Conservation (phyloP, 2,329 filamentous ascomycete species). For the Aspergillus puulaauensis region DNA sequence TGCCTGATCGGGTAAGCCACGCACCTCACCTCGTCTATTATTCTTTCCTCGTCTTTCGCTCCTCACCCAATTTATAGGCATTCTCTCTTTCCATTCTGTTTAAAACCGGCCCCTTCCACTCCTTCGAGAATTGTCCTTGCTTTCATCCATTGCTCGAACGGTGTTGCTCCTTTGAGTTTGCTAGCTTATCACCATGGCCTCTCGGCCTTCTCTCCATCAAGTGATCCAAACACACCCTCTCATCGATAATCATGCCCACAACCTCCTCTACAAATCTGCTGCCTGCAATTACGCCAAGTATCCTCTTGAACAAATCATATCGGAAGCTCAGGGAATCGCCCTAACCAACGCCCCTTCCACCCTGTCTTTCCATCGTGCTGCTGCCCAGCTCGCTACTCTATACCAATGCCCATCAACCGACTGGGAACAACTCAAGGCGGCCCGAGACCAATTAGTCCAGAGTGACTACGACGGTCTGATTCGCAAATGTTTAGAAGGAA, state of each 20-base stretch:
- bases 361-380: conserved; percentile 68
- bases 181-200: conserved; percentile 20
- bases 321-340: conserved; percentile 70
- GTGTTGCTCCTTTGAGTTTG: background rate
- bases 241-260: conserved; percentile 52
- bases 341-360: conserved; percentile 61
- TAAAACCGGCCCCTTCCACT: conserved; percentile 30
- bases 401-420: conserved; percentile 61
- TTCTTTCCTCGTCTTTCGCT: conserved; percentile 3
- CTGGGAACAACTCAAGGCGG: conserved; percentile 58
- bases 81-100: background rate
- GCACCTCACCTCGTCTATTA: background rate
- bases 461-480: conserved; percentile 58
- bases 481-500: conserved; percentile 66
- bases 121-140: background rate
- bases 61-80: background rate
- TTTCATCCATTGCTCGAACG: background rate
- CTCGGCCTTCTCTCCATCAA: conserved; percentile 31
- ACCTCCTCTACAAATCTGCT: conserved; percentile 36
- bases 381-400: conserved; percentile 64
- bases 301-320: conserved; percentile 63
- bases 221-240: conserved; percentile 42
- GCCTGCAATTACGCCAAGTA: conserved; percentile 36
- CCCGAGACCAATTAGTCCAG: conserved; percentile 48
- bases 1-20: conserved; percentile 18